Base-by-base conservation (phyloP, 108 stramenopile genomes). In the Cyclotella choctawhatcheeana region DNA sequence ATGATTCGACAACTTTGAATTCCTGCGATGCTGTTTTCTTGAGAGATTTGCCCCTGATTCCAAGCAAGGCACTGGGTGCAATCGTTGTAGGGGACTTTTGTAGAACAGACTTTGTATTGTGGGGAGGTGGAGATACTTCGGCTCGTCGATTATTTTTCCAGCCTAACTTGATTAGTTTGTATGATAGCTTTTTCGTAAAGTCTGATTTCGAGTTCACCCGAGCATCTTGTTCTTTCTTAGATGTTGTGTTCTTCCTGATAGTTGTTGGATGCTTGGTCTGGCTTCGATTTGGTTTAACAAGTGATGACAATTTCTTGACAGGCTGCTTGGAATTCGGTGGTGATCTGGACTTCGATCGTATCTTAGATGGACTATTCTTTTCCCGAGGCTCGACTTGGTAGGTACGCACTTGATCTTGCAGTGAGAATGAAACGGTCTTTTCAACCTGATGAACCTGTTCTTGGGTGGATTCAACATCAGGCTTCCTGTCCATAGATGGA, bases 281-380 rank as follows among this genome's bases (percentile, higher is more conserved):
- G 4, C n/a, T n/a, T 17, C 18, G 12, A 10, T 48, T 48, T n/a
- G n/a, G n/a, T n/a, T n/a, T n/a, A n/a, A n/a, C n/a, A n/a, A n/a
- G n/a, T n/a, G n/a, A n/a, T n/a, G n/a, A n/a, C n/a, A n/a, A n/a
- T n/a, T n/a, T n/a, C n/a, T n/a, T n/a, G n/a, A n/a, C n/a, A n/a
- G n/a, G n/a, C n/a, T n/a, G n/a, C n/a, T n/a, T n/a, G n/a, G n/a
- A n/a, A n/a, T n/a, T n/a, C n/a, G n/a, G n/a, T n/a, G n/a, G n/a
- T n/a, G n/a, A n/a, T n/a, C n/a, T n/a, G 47, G 4, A 4, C 47
- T 48, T 48, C 4, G 47, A 48, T 48, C n/a, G 12, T n/a, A n/a
- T 48, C 18, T 48, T 48, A 10, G 47, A n/a, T 48, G 47, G 47
- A 48, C 47, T 48, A 4, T n/a, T n/a, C n/a, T 48, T n/a, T n/a